Conservation (phyloP, 345 rosid species). For the Moringa oleifera region DNA sequence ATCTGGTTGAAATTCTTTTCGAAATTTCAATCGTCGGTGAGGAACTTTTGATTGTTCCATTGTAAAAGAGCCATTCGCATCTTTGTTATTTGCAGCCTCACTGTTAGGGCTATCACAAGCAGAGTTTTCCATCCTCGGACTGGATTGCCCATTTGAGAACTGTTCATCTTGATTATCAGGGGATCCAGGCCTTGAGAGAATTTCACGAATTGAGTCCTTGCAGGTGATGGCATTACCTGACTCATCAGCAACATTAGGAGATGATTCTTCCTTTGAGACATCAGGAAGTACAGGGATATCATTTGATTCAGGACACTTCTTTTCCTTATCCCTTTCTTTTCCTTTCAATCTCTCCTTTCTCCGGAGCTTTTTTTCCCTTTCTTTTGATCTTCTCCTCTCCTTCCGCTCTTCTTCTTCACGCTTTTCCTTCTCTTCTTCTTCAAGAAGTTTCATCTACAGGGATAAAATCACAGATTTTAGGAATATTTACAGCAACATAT, state of each 20-base stretch:
- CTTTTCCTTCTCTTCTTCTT: conserved; percentile 96
- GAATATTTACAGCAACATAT: not conserved
- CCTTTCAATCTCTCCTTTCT: conserved; percentile 93
- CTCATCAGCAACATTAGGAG: conserved; percentile 38
- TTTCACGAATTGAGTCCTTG: conserved; percentile 38
- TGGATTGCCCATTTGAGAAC: conserved; percentile 26
- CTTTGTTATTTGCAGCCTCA: conserved; percentile 32
- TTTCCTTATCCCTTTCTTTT: conserved; percentile 75
- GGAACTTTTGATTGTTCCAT: conserved; percentile 46
- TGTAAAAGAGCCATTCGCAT: conserved; percentile 41
- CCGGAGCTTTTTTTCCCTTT: conserved; percentile 84
- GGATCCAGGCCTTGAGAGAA: conserved; percentile 46
- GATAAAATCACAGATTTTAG: conserved; percentile 17
- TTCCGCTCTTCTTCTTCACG: conserved; percentile 92
- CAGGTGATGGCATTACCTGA: conserved; percentile 28
- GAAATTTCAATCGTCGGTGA: conserved; percentile 44
- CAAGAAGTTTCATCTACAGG: conserved; percentile 76
- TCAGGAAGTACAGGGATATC: conserved; percentile 13
- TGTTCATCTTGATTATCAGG: conserved; percentile 42
- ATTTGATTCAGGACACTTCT: conserved; percentile 28
- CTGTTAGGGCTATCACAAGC: conserved; percentile 31
- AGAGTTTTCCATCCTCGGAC: conserved; percentile 33
- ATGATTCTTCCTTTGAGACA: conserved; percentile 23
- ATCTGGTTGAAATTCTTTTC: conserved; percentile 51
- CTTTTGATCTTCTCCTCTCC: conserved; percentile 84